Evolutionary conservation across 805 yeast species (phyloP), one percentile per base, ranked within the genome.

Genomic region (Pichia deserticola): DNA sequence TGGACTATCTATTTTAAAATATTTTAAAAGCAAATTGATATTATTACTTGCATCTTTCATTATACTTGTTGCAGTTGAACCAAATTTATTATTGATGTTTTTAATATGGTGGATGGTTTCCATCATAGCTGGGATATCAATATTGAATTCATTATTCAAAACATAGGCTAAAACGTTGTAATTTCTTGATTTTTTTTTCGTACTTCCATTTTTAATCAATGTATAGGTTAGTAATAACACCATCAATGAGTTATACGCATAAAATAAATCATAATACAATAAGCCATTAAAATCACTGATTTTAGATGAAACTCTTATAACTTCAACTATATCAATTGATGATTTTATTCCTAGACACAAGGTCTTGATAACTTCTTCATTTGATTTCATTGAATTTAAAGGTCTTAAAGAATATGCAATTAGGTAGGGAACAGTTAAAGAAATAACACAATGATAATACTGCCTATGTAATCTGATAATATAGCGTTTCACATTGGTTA

Each of bases 181-280:
- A 7, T 49, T 41, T 8, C 40, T 32, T 10, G 38, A 13, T 11
- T 32, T 46, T 32, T 44, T 41, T 36, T 42, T 50, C 13, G 7
- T 35, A 6, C 46, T 46, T 11, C 54, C 54, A 3, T 45, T 51
- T 29, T 54, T 51, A 15, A 55, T 46, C 40, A 57, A 63, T 47
- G 70, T 62, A 49, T 60, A 63, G 30, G 66, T 62, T 39, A 69
- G 48, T 13, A 70, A 61, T n/a, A 70, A 51, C 0, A 64, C 62
- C 60, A 72, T 57, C 1, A 63, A 57, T 3, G 72, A 62, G 42
- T 63, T 62, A 50, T 72, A 72, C 3, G 66, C 70, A 52, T 60
- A 60, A 57, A 67, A 67, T 42, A 70, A 57, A 52, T 72, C 75
- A 13, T 59, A 56, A 29, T 65, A 65, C 9, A 68, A 36, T 5